Conservation (phyloP, 306 rosid genomes). For the Luffa acutangula region DNA sequence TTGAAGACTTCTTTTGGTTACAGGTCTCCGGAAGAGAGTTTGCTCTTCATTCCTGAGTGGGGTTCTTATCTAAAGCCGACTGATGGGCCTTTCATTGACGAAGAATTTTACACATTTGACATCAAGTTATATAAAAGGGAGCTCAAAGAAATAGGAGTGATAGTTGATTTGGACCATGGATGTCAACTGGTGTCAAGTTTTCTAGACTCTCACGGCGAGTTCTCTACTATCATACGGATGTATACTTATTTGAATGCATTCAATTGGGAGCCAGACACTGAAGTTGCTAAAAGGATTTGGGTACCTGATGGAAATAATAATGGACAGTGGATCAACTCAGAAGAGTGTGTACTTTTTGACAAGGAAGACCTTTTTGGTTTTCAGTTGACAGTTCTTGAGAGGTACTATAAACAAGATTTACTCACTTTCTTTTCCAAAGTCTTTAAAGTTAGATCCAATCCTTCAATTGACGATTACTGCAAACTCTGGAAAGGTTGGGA, state of each 20-base stretch:
- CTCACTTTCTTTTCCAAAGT: slow-evolving; percentile 32
- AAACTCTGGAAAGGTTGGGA: slow-evolving; percentile 64
- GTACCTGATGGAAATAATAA: slow-evolving; percentile 22
- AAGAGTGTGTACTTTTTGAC: slow-evolving; percentile 42
- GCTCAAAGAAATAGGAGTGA: slow-evolving; percentile 46
- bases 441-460: slow-evolving; percentile 25
- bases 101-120: slow-evolving; percentile 29
- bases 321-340: slow-evolving; percentile 36
- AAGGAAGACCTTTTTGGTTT: slow-evolving; percentile 38
- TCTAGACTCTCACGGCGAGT: slow-evolving; percentile 26
- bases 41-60: slow-evolving; percentile 40
- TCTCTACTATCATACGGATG: slow-evolving; percentile 21
- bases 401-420: slow-evolving; percentile 21
- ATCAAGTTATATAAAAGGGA: slow-evolving; percentile 30
- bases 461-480: slow-evolving; percentile 41
- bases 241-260: slow-evolving; percentile 31
- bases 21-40: slow-evolving; percentile 33
- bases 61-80: slow-evolving; percentile 20
- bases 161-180: slow-evolving; percentile 24
- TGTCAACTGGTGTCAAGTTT: slow-evolving; percentile 30
- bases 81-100: slow-evolving; percentile 69
- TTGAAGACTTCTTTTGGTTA: slow-evolving; percentile 53
- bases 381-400: slow-evolving; percentile 32
- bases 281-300: slow-evolving; percentile 37
- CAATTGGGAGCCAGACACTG: slow-evolving; percentile 36